These are phyloP conservation scores for Cytauxzoon felis DNA, from an alignment of 169 alveolate species.

Conservation along the genomic window DNA sequence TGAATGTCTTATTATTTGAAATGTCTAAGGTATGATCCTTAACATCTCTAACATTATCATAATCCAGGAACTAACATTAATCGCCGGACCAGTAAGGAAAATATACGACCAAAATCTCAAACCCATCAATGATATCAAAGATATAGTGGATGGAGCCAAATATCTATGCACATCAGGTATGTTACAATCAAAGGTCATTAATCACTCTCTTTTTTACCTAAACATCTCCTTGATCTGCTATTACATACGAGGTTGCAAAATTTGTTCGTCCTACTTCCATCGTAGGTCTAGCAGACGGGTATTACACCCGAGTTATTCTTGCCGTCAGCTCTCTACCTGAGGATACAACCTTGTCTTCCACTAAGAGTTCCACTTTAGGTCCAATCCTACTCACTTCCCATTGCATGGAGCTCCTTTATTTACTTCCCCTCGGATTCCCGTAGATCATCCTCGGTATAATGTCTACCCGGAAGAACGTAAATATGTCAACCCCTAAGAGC, in stretches of 20 bases:
- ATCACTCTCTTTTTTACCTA: background rate
- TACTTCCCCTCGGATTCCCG: too few relatives aligned
- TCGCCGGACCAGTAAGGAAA: conserved; percentile 85
- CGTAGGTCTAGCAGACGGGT: too few relatives aligned
- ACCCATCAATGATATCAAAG: conserved; percentile 67
- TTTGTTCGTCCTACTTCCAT: too few relatives aligned
- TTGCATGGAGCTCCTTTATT: too few relatives aligned
- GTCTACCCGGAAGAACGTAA: too few relatives aligned
- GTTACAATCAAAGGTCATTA: conserved; percentile 2
- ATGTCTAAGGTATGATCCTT: conserved; percentile 69
- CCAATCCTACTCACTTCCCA: too few relatives aligned
- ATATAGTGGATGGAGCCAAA: conserved; percentile 85
- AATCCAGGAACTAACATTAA: conserved; percentile 52
- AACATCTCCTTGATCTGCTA: background rate
- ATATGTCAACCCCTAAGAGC: too few relatives aligned
- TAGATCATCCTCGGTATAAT: too few relatives aligned
- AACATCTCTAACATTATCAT: background rate
- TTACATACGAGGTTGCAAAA: background rate
- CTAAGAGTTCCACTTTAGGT: too few relatives aligned
- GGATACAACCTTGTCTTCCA: too few relatives aligned
- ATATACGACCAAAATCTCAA: conserved; percentile 81
- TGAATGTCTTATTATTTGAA: conserved; percentile 73
- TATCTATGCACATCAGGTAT: conserved; percentile 82
- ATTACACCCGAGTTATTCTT: too few relatives aligned
- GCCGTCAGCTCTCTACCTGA: too few relatives aligned